Base-by-base conservation (phyloP, 1,139 yeast genomes). In the Meyerozyma athensensis region DNA sequence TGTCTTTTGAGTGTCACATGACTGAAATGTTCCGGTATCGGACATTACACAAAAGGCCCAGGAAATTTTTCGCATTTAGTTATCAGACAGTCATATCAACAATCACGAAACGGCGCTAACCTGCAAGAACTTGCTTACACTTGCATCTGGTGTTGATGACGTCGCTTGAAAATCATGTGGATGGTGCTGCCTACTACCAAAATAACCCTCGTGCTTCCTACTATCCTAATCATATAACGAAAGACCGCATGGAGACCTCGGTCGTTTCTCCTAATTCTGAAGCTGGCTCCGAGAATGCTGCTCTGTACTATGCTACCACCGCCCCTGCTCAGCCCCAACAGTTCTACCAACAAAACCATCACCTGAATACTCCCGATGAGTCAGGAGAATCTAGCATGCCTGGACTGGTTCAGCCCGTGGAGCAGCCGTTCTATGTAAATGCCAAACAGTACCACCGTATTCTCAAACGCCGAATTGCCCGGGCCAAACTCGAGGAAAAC, bases 371-470 rank as follows among this genome's bases (percentile, higher is more conserved):
- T 24, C 17, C 39, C 33, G 21, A 35, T 35, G 12, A 37, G 26
- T 10, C 39, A 31, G 16, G 35, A 30, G 9, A 38, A 36, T 12
- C 38, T n/a, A 19, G 31, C 17, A 9, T 14, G 5, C 28, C 28
- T 4, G 32, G 19, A 8, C 30, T 30, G n/a, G 49, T 42, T 14
- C 56, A 34, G 23, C 59, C 60, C 5, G 46, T 51, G 1, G 97
- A 90, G 54, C 96, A 90, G 59, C 98, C 98, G 2, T 89, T 90
- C 55, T 92, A 90, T 55, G 98, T 94, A 36, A 94, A 94, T 58
- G 98, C 98, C 8, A 94, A 92, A 58, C 99, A 94, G 56, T 94
- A 92, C 52, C 97, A 92, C 54, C 79, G 99, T 36, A 94, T 94
- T 16, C 66, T 94, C 49, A 92, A 92, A 59, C 75, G 99, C 52